A percentile compares a stretch with the other conserved stretches of the same genome.
Evolutionary conservation across 306 rosid species (phyloP).

Genomic region (Castanea crenata): DNA sequence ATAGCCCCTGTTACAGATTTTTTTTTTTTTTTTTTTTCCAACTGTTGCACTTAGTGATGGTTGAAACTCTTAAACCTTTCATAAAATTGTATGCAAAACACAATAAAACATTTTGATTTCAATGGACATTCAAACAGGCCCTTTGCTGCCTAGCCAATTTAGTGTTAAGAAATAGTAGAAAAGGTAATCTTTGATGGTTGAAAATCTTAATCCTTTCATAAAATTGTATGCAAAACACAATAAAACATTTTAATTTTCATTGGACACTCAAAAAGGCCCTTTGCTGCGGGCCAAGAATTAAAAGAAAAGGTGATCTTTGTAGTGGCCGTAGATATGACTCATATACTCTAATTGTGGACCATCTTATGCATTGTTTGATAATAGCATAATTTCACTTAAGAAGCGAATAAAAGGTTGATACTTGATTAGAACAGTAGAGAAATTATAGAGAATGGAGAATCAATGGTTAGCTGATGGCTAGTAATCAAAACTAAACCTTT

Average conservation of each 20-base stretch:
- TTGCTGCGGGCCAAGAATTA: not conserved
- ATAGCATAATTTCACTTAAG: too few relatives aligned
- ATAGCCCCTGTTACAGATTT: not conserved
- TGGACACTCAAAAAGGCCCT: not conserved
- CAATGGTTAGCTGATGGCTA: not conserved
- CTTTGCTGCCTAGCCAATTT: too few relatives aligned
- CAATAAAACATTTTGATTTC: too few relatives aligned
- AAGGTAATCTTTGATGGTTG: not conserved
- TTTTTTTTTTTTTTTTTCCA: not conserved
- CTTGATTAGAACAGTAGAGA: too few relatives aligned
- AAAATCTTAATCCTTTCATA: not conserved
- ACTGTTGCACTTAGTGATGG: too few relatives aligned
- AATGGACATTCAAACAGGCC: too few relatives aligned
- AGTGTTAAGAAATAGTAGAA: too few relatives aligned
- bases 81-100: too few relatives aligned
- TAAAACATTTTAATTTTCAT: not conserved
- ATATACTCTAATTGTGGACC: not conserved
- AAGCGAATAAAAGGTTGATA: too few relatives aligned
- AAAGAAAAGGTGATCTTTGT: not conserved
- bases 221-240: not conserved
- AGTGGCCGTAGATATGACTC: not conserved
- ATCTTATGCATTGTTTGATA: too few relatives aligned
- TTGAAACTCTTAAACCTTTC: too few relatives aligned
- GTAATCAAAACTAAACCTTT: not conserved
- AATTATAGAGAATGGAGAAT: not conserved